Evolutionary conservation across 768 basidiomycete species (phyloP).

Genomic region (Chalciporus sphaerocephalus): DNA sequence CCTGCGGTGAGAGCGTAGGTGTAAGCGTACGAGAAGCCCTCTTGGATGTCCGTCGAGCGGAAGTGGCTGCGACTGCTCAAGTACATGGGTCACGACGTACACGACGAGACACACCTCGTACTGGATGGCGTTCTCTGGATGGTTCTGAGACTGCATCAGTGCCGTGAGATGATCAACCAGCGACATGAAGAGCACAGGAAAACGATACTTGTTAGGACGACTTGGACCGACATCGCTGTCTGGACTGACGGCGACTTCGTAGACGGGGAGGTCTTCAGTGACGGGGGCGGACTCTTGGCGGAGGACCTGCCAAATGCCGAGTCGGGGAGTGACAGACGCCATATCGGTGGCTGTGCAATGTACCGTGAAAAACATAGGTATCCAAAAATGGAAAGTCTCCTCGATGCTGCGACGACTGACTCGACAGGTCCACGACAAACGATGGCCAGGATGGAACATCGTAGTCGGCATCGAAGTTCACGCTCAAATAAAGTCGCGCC

Average conservation of each 20-base stretch:
- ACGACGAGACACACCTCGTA: not conserved
- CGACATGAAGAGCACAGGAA: constrained; percentile 1
- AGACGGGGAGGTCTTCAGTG: constrained; percentile 15
- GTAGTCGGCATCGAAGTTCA: constrained; percentile 95
- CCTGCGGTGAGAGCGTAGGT: constrained; percentile 46
- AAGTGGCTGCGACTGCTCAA: constrained; percentile 26
- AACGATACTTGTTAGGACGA: constrained; percentile 1
- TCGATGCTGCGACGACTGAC: constrained; percentile 27
- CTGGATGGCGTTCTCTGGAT: not conserved
- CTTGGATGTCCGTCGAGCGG: constrained; percentile 20
- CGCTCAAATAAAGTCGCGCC: constrained; percentile 83
- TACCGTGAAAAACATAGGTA: not conserved
- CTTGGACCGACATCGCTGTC: not conserved
- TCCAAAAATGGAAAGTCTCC: constrained; percentile 14
- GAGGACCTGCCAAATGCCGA: constrained; percentile 24
- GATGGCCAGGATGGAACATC: constrained; percentile 87
- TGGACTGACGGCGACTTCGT: constrained; percentile 8
- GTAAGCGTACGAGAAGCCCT: constrained; percentile 31
- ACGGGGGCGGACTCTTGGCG: constrained; percentile 12
- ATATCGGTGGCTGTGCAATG: constrained; percentile 4
- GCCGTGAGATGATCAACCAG: no score
- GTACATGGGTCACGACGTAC: no score
- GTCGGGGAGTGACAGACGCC: constrained; percentile 12
- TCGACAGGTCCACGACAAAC: constrained; percentile 22
- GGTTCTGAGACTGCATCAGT: no score